Evolutionary conservation across 1,284 basidiomycete genomes (phyloP).

Genomic region (Apiotrichum gracile): DNA sequence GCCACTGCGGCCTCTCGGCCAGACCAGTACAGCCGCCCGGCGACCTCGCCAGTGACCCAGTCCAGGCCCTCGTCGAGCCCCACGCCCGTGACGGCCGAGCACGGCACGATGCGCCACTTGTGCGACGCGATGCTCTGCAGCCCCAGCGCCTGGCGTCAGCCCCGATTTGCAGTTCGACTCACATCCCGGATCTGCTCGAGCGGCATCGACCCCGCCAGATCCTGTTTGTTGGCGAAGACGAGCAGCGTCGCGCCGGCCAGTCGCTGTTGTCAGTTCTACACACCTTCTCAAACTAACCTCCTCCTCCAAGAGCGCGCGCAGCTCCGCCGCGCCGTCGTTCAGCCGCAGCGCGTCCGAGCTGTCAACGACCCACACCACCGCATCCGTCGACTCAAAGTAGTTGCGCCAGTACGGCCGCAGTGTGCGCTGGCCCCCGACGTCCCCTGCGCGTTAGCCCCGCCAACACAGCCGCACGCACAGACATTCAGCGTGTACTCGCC

Average conservation of each 20-base stretch:
- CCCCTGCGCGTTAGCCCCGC: constrained; percentile 58
- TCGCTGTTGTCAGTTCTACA: constrained; percentile 54
- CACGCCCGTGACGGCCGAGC: constrained; percentile 83
- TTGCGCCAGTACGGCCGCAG: constrained; percentile 97
- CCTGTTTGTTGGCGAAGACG: constrained; percentile 99
- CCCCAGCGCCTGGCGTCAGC: constrained; percentile 59
- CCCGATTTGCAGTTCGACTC: constrained; percentile 34
- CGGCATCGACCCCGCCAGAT: constrained; percentile 80
- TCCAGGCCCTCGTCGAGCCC: constrained; percentile 81
- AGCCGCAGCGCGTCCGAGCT: constrained; percentile 84
- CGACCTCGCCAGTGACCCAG: constrained; percentile 92
- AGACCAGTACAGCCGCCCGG: constrained; percentile 54
- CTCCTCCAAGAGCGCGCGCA: constrained; percentile 78
- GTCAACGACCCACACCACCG: constrained; percentile 98
- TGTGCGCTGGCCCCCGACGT: constrained; percentile 93
- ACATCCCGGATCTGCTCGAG: constrained; percentile 76
- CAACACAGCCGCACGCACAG: constrained; percentile 55
- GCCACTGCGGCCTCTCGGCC: constrained; percentile 8
- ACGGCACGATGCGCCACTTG: constrained; percentile 83
- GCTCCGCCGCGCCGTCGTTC: constrained; percentile 79
- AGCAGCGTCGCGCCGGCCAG: constrained; percentile 89
- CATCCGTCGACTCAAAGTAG: constrained; percentile 98
- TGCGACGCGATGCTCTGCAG: constrained; percentile 74
- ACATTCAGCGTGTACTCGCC: constrained; percentile 90
- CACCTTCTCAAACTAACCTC: constrained; percentile 59